Percentiles rank a stretch among this genome's conserved stretches.
Conservation (phyloP, 2,329 filamentous ascomycete genomes). For the Gaeumannomyces tritici region DNA sequence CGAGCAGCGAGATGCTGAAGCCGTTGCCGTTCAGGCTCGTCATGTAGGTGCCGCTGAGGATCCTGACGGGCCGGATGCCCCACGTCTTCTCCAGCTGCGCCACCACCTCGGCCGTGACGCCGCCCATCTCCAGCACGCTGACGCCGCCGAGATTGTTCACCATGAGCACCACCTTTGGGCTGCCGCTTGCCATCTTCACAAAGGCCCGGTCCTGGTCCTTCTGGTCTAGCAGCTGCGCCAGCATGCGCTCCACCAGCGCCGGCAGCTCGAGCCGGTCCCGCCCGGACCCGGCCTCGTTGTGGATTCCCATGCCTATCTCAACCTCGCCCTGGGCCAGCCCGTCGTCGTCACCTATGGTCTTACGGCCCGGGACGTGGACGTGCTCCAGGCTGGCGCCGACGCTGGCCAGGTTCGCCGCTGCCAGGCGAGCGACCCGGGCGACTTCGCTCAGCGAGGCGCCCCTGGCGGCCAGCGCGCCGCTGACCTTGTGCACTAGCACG, state of each 20-base stretch:
- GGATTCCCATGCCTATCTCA: constrained; percentile 68
- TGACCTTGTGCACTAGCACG: constrained; percentile 83
- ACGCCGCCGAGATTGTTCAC: constrained; percentile 75
- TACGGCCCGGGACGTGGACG: constrained; percentile 84
- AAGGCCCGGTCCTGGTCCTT: constrained; percentile 63
- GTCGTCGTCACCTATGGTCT: constrained; percentile 37
- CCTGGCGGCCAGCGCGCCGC: constrained; percentile 69
- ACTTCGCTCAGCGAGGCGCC: constrained; percentile 63
- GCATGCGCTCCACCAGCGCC: constrained; percentile 53
- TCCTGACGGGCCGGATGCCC: constrained; percentile 52
- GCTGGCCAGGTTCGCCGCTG: constrained; percentile 68
- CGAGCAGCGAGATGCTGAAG: constrained; percentile 64
- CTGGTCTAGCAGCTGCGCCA: constrained; percentile 57
- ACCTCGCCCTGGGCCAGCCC: constrained; percentile 45
- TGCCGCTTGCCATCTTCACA: constrained; percentile 42
- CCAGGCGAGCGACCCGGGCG: constrained; percentile 58
- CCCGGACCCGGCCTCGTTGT: constrained; percentile 56
- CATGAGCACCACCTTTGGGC: constrained; percentile 55
- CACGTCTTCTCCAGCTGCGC: constrained; percentile 48
- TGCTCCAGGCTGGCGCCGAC: constrained; percentile 81
- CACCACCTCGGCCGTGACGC: constrained; percentile 60
- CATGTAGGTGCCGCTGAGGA: constrained; percentile 66
- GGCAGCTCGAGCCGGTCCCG: constrained; percentile 41
- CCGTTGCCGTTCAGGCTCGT: constrained; percentile 68
- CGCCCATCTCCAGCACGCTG: constrained; percentile 61